Evolutionary conservation across 2,329 filamentous ascomycete genomes (phyloP).

Genomic region (Arthrocladium fulminans): DNA sequence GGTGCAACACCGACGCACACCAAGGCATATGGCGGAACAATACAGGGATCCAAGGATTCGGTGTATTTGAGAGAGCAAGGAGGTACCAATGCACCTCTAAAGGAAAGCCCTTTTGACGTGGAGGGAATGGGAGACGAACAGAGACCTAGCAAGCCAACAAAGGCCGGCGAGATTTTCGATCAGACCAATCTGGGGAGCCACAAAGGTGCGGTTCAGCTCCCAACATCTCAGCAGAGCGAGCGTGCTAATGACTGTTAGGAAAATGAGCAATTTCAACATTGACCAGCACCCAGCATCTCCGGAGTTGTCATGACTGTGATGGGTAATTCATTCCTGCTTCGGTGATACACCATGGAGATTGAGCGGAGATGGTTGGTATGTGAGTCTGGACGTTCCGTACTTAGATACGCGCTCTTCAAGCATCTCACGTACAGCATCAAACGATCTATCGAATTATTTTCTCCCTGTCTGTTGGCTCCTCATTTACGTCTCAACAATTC

Average conservation of each 20-base stretch:
- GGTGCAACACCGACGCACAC: slow-evolving; percentile 21
- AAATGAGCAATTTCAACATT: too few relatives aligned
- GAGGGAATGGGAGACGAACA: slow-evolving; percentile 17
- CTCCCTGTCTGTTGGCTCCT: too few relatives aligned
- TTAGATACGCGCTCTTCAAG: too few relatives aligned
- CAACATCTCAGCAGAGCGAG: neutral
- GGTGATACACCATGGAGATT: too few relatives aligned
- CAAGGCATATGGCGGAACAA: slow-evolving; percentile 20
- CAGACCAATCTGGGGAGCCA: slow-evolving; percentile 14
- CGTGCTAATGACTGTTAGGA: neutral
- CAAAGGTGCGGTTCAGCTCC: slow-evolving; percentile 11
- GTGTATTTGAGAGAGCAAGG: slow-evolving; percentile 12
- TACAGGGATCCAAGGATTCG: slow-evolving; percentile 14
- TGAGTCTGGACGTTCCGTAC: too few relatives aligned
- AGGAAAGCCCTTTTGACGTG: slow-evolving; percentile 11
- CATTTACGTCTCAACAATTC: too few relatives aligned
- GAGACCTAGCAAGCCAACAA: slow-evolving; percentile 4
- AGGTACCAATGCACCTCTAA: slow-evolving; percentile 5
- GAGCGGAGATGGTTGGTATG: too few relatives aligned
- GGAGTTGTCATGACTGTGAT: too few relatives aligned
- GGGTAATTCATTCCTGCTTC: too few relatives aligned
- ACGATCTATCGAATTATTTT: too few relatives aligned
- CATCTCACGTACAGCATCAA: too few relatives aligned
- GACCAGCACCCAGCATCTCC: too few relatives aligned
- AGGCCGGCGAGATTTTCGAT: slow-evolving; percentile 12